Evolutionary conservation across 2,329 filamentous ascomycete species (phyloP).

Genomic region (Claviceps capensis): DNA sequence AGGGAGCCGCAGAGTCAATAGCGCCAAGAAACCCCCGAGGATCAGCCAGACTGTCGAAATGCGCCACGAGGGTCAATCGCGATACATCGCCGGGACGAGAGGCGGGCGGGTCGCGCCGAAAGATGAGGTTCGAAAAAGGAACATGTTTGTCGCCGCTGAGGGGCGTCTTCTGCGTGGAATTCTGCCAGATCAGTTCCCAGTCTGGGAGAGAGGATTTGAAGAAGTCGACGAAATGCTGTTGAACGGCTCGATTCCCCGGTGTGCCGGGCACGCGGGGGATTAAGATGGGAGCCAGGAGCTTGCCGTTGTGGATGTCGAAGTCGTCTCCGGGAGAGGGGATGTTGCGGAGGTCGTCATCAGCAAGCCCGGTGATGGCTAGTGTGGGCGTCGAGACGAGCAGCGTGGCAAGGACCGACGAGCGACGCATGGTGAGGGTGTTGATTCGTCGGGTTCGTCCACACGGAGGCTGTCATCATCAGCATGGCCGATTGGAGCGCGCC

Average conservation of each 20-base stretch:
- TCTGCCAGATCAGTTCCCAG: slow-evolving; percentile 76
- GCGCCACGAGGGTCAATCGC: slow-evolving; percentile 74
- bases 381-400: slow-evolving; percentile 8
- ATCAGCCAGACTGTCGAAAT: slow-evolving; percentile 76
- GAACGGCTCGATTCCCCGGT: slow-evolving; percentile 55
- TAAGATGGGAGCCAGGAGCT: slow-evolving; percentile 74
- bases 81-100: slow-evolving; percentile 59
- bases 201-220: slow-evolving; percentile 59
- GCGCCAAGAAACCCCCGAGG: slow-evolving; percentile 86
- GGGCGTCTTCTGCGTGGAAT: slow-evolving; percentile 77
- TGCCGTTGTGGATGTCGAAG: slow-evolving; percentile 65
- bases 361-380: slow-evolving; percentile 40
- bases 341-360: slow-evolving; percentile 57
- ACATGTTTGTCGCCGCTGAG: slow-evolving; percentile 55
- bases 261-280: slow-evolving; percentile 82
- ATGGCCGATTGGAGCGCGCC: no score
- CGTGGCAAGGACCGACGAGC: neutral
- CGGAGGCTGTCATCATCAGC: no score
- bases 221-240: slow-evolving; percentile 74
- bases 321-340: slow-evolving; percentile 61
- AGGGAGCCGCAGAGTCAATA: slow-evolving; percentile 85
- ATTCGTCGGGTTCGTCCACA: no score
- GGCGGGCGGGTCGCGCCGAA: slow-evolving; percentile 81
- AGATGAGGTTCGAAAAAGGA: slow-evolving; percentile 78
- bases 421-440: slow-evolving; percentile 2